phyloP scores from a whole-genome alignment of 1,284 basidiomycete species.

The Pseudozyma pruni region DNA sequence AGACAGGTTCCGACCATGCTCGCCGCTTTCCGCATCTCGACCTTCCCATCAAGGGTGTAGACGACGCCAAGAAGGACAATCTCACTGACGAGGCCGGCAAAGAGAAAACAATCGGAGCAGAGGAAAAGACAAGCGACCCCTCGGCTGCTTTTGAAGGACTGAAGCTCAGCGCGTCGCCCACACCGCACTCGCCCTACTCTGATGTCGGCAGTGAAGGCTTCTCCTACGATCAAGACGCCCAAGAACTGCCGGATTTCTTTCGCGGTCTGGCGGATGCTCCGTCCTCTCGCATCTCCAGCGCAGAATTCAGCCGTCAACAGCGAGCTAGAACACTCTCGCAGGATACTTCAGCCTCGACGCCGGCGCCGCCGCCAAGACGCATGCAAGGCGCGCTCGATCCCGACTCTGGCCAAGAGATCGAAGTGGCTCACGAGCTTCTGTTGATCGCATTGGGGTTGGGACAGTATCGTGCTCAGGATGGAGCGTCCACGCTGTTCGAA shows the following conservation, averaged over 20 bases:
- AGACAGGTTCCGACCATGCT: conserved; percentile 34
- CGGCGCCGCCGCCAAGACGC: conserved; percentile 14
- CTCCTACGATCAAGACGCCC: conserved; percentile 50
- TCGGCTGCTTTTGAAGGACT: conserved; percentile 16
- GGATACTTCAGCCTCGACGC: not conserved
- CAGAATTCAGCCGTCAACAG: conserved; percentile 14
- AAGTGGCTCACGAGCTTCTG: conserved; percentile 56
- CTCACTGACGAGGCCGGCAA: not conserved
- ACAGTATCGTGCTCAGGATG: conserved; percentile 57
- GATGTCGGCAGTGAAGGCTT: conserved; percentile 32
- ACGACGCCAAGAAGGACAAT: conserved; percentile 11
- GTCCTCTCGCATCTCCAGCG: not conserved
- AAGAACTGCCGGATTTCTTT: conserved; percentile 44
- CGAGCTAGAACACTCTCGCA: conserved; percentile 22
- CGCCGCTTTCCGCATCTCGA: conserved; percentile 41
- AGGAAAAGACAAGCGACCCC: not conserved
- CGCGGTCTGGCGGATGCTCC: conserved; percentile 4
- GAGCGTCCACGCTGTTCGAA: conserved; percentile 55
- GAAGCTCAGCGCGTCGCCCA: conserved; percentile 9
- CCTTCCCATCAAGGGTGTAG: conserved; percentile 45
- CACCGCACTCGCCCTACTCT: conserved; percentile 10
- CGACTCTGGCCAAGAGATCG: conserved; percentile 38
- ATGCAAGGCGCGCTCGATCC: conserved; percentile 41
- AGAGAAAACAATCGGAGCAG: not conserved
- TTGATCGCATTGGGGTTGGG: conserved; percentile 60